Base-by-base conservation (phyloP, 305 asterid genomes). In the Nicotiana rustica region DNA sequence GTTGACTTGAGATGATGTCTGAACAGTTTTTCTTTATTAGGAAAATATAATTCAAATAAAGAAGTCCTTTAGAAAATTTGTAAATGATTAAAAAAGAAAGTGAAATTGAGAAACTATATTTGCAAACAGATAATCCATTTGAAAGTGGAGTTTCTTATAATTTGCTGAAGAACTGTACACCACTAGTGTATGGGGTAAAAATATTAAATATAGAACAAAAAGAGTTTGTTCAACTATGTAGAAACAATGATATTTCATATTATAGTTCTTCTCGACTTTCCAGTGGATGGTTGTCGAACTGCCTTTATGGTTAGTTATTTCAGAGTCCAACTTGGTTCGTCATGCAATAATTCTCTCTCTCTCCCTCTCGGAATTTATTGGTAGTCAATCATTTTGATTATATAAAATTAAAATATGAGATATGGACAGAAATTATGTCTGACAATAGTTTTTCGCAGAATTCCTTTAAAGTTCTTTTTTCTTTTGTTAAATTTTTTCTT, bases 321-420 rank as follows among this genome's bases (percentile, higher is more conserved):
- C 19, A 47, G 21, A 21, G 6, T 10, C 36, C 79, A 21, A 71
- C 13, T 47, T 71, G 61, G 6, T 21, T 19, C 59, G 25, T 41
- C 77, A 69, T 29, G 4, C 29, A 69, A n/a, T 69, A 8, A 47
- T 38, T 69, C n/a, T 13, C 1, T 12, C 1, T 18, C 19, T 41
- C 0, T 19, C 5, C 19, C 5, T 18, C 12, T 44, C 4, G 3
- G 6, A 71, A 70, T 70, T 69, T 21, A 49, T 47, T 47, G 38
- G 79, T 21, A 71, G 41, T 47, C 61, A 73, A 71, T 73, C 61
- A 21, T 10, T 47, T 47, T n/a, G 38, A 44, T 44, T 8, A 70
- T 10, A 1, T 2, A 10, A 5, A 10, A 10, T 19, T 5, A 31
- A 1, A 13, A 8, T 10, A 5, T 65, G 15, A 5, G 17, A 59